phyloP scores from a whole-genome alignment of 345 rosid genomes.

The Citrus reticulata region DNA sequence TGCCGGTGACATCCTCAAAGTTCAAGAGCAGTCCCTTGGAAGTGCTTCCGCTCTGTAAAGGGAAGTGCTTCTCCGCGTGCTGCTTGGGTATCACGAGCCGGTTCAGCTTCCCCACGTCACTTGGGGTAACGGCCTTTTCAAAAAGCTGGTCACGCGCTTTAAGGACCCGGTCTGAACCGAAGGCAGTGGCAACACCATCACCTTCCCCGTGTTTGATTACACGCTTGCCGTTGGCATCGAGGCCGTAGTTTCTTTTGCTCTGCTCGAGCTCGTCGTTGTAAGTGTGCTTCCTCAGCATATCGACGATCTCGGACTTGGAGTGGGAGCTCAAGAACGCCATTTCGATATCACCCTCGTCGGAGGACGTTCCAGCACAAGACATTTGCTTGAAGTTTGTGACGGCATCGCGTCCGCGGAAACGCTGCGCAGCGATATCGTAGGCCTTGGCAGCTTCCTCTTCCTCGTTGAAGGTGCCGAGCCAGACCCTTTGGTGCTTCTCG shows the following conservation, averaged over 20 bases:
- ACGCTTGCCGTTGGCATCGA: conserved; percentile 29
- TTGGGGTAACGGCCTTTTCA: conserved; percentile 85
- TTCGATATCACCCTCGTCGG: conserved; percentile 39
- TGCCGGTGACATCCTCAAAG: conserved; percentile 68
- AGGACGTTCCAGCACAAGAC: neutral
- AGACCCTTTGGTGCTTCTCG: conserved; percentile 91
- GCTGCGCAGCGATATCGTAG: conserved; percentile 76
- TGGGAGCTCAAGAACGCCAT: conserved; percentile 54
- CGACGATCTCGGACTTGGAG: conserved; percentile 84
- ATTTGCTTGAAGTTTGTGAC: conserved; percentile 59
- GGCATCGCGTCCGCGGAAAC: conserved; percentile 89
- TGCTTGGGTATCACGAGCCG: conserved; percentile 92
- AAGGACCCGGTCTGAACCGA: conserved; percentile 5
- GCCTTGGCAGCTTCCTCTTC: conserved; percentile 84
- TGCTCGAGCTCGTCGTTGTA: conserved; percentile 72
- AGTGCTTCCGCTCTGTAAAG: conserved; percentile 35
- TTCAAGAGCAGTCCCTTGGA: conserved; percentile 57
- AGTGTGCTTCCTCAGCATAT: conserved; percentile 88
- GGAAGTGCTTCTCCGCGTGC: conserved; percentile 83
- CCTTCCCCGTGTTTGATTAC: neutral
- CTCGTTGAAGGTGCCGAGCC: conserved; percentile 88
- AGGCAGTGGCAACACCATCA: neutral
- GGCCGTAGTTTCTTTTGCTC: conserved; percentile 43
- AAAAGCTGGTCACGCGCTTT: conserved; percentile 66
- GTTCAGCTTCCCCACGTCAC: conserved; percentile 95